phyloP scores from a whole-genome alignment of 306 rosid genomes.

The Medicago truncatula region MtrunA17r5.0-ANR NC_053043.1:16551001-16551500 shows the following conservation, averaged over 20 bases:
- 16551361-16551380: not conserved
- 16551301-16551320: not conserved
- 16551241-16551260: not conserved
- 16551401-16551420: not conserved
- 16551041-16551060: not conserved
- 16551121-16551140: not conserved
- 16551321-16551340: not conserved
- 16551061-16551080: too few species aligned
- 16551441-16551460: conserved; percentile 65
- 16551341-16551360: not conserved
- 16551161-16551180: not conserved
- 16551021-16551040: not conserved
- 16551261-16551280: not conserved
- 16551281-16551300: not conserved
- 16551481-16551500: conserved; percentile 42
- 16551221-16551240: not conserved
- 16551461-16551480: conserved; percentile 44
- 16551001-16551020: not conserved
- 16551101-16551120: too few species aligned
- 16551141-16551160: not conserved
- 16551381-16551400: conserved; percentile 15
- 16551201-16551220: not conserved
- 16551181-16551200: not conserved
- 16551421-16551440: conserved; percentile 54
- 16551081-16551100: too few species aligned